A percentile compares a stretch with the other conserved stretches of the same genome.
Evolutionary conservation across 371 early-diverging fungal genomes (phyloP).

Genomic region (Fennellomyces sp.): DNA sequence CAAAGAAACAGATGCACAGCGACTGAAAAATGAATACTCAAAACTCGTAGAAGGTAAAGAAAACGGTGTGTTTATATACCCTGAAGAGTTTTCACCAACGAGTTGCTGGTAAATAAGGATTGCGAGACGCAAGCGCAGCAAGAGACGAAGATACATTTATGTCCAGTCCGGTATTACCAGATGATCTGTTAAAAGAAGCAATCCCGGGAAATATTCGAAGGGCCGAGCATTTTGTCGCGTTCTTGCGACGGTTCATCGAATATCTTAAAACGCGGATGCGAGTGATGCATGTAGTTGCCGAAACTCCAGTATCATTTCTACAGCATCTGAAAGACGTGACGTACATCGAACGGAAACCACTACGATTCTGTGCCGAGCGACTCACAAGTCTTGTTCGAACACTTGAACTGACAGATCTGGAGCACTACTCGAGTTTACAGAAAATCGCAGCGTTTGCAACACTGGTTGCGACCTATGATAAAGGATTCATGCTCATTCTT

Average conservation of each 20-base stretch:
- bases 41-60: slow-evolving; percentile 85
- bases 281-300: slow-evolving; percentile 97
- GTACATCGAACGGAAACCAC: slow-evolving; percentile 91
- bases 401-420: slow-evolving; percentile 89
- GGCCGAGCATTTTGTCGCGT: slow-evolving; percentile 98
- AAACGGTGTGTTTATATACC: neutral
- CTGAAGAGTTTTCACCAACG: neutral
- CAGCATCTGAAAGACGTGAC: slow-evolving; percentile 93
- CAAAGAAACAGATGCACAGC: slow-evolving; percentile 85
- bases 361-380: slow-evolving; percentile 94
- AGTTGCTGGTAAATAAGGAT: too few species aligned
- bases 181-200: slow-evolving; percentile 91
- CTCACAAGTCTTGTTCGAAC: slow-evolving; percentile 89
- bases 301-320: slow-evolving; percentile 92
- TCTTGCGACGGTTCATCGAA: slow-evolving; percentile 96
- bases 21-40: slow-evolving; percentile 87
- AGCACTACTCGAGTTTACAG: slow-evolving; percentile 84
- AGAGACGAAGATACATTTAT: slow-evolving; percentile 78
- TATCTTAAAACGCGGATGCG: slow-evolving; percentile 90
- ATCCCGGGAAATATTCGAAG: slow-evolving; percentile 98
- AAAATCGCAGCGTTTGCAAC: slow-evolving; percentile 96
- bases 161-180: slow-evolving; percentile 89
- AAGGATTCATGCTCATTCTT: slow-evolving; percentile 95
- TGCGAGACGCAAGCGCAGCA: slow-evolving; percentile 74
- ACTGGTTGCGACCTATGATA: slow-evolving; percentile 93